Base-by-base conservation (phyloP, 352 stramenopile genomes). In the Phytopythium litorale region DNA sequence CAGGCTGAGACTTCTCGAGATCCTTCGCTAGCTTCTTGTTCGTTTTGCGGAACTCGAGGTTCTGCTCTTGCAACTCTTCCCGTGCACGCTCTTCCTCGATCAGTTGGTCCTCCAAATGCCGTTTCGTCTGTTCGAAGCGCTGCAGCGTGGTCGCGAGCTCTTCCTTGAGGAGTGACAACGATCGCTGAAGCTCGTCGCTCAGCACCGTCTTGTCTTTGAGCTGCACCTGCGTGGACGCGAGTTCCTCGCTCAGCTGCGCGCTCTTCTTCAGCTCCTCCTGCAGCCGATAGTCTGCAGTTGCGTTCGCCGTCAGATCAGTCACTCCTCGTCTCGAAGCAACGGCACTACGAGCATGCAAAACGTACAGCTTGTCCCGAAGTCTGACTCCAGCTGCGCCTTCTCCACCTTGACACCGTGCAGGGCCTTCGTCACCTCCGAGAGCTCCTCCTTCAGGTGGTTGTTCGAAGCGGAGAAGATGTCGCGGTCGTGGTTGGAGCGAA, bases 381-480 rank as follows among this genome's bases (percentile, higher is more conserved):
- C 78, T 0, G 83, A 84, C 65, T 92, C 83, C 32, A 89, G 71
- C 66, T 89, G 83, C 11, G 78, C 83, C 55, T 84, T 85, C 48
- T 89, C 81, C 7, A 91, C 81, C 59, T 87, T 84, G 15, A 75
- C 65, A 33, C 81, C 65, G 25, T 89, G 83, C 30, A 92, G 64
- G 28, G 76, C 71, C 63, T 84, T 87, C n/a, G 68, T 82, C 37
- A 91, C 77, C 58, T 91, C 70, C 15, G 68, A 70, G 21, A 91
- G 67, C 52, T 89, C 79, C 56, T 92, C 81, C n/a, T 88, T 91
- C 12, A 89, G 60, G 59, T 88, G 77, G 60, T 88, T 88, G 55
- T 91, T 90, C 0, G 79, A 87, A 7, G 80, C 81, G n/a, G 78
- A 89, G 30, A 88, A 88, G 37, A 89, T 87, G 52, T 91, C 78